phyloP scores from a whole-genome alignment of 116 monocot genomes.

The Posidonia oceanica region DNA sequence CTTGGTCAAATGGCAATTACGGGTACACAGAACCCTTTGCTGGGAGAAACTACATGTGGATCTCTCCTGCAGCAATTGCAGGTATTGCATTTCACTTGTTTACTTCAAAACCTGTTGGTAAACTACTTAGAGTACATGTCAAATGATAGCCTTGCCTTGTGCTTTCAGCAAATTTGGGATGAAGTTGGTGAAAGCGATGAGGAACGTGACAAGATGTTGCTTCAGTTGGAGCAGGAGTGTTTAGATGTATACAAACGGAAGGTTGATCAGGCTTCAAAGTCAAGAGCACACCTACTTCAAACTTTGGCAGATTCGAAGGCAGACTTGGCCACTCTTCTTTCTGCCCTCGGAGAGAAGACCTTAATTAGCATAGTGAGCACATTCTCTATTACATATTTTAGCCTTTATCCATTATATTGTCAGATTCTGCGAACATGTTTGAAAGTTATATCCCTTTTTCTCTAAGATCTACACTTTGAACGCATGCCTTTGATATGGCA shows the following conservation, averaged over 20 bases:
- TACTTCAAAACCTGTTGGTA: not conserved
- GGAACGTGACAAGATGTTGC: conserved; percentile 81
- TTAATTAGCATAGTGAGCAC: conserved; percentile 37
- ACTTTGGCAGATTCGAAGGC: conserved; percentile 63
- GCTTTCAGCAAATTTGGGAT: conserved; percentile 89
- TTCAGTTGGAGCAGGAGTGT: conserved; percentile 86
- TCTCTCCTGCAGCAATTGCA: conserved; percentile 69
- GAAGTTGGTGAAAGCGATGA: conserved; percentile 92
- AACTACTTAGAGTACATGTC: not conserved
- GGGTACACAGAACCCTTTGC: conserved; percentile 23
- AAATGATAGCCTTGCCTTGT: not conserved
- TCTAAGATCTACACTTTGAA: too few species aligned
- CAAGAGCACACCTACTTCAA: conserved; percentile 61
- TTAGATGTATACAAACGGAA: conserved; percentile 93
- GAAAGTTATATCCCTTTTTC: too few species aligned
- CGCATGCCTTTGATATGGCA: too few species aligned
- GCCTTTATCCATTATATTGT: too few species aligned
- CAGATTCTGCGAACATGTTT: too few species aligned
- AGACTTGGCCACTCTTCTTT: conserved; percentile 54
- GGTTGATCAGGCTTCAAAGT: conserved; percentile 82
- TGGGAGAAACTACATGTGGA: conserved; percentile 56
- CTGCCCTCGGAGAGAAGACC: conserved; percentile 42
- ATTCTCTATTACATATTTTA: not conserved
- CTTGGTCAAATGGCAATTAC: conserved; percentile 1
- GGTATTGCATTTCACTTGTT: conserved; percentile 24